Evolutionary conservation across 148 eudicot genomes (phyloP), one percentile per base, ranked within the genome.

Genomic region (Amaranthus palmeri): DNA sequence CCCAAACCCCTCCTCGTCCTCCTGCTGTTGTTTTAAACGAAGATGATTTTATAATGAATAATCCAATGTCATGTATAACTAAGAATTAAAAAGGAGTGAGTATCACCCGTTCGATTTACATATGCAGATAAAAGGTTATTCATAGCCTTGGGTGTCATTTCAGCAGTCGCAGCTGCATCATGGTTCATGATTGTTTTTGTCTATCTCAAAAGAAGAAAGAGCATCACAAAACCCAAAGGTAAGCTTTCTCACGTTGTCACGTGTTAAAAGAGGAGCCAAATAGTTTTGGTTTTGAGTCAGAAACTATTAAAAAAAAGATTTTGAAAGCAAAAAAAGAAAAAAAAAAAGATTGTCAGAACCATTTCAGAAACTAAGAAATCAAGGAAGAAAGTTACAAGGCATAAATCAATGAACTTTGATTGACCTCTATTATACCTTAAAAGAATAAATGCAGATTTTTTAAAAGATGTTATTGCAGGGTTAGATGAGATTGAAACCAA

Each of bases 401-500:
- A 56, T 12, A 40, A 73, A 15, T 10, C 18, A 45, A 52, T n/a
- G 9, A 10, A 6, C 46, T 5, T n/a, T 36, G 58, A 47, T 45
- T 67, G n/a, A n/a, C n/a, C n/a, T n/a, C n/a, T n/a, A n/a, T n/a
- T n/a, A n/a, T n/a, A n/a, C n/a, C n/a, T n/a, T n/a, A n/a, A n/a
- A n/a, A n/a, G n/a, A n/a, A n/a, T n/a, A n/a, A n/a, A n/a, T n/a
- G n/a, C n/a, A n/a, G n/a, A n/a, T n/a, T n/a, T n/a, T n/a, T n/a
- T n/a, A n/a, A n/a, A n/a, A n/a, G n/a, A 7, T 11, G 10, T 36
- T 0, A 41, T 14, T 72, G 51, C 76, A 77, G 80, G 80, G 11
- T 54, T 77, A 11, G 68, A 71, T 65, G 76, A 77, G 61, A 77
- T 77, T 11, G 76, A 71, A 67, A 71, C 67, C 53, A 77, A 71